phyloP scores from a whole-genome alignment of 2,329 filamentous ascomycete species.

The Septoria linicola region DNA sequence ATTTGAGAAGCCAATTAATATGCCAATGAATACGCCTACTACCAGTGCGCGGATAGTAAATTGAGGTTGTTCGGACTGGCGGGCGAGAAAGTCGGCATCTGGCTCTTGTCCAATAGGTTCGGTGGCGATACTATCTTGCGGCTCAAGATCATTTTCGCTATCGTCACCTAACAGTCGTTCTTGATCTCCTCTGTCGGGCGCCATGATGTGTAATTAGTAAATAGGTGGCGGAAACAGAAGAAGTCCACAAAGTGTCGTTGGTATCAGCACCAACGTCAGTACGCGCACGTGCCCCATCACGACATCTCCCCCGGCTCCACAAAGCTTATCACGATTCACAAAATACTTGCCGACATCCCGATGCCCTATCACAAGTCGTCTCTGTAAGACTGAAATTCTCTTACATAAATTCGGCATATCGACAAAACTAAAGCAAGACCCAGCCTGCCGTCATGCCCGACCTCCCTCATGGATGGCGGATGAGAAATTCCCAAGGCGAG shows the following conservation, averaged over 20 bases:
- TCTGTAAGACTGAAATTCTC: slow-evolving; percentile 2
- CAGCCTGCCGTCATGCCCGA: slow-evolving; percentile 20
- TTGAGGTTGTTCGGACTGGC: slow-evolving; percentile 45
- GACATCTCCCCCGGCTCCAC: slow-evolving; percentile 7
- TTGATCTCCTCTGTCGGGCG: slow-evolving; percentile 36
- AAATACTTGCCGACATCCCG: slow-evolving; percentile 1
- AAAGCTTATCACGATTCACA: slow-evolving; percentile 16
- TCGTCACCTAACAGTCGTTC: slow-evolving; percentile 16
- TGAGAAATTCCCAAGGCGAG: slow-evolving; percentile 28
- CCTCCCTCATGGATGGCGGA: slow-evolving; percentile 30
- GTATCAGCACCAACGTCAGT: background rate
- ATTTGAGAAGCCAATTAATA: slow-evolving; percentile 92
- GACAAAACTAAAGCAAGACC: background rate
- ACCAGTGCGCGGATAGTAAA: slow-evolving; percentile 81
- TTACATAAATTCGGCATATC: slow-evolving; percentile 8
- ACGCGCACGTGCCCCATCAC: background rate
- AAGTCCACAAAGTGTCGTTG: background rate
- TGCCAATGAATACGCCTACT: slow-evolving; percentile 78
- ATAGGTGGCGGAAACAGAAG: background rate
- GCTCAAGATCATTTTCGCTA: slow-evolving; percentile 23
- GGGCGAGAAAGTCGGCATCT: slow-evolving; percentile 29
- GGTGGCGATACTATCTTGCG: slow-evolving; percentile 25
- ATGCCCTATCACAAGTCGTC: slow-evolving; percentile 5
- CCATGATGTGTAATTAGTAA: slow-evolving; percentile 28
- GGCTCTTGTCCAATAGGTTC: slow-evolving; percentile 36